Base-by-base conservation (phyloP, 768 basidiomycete genomes). In the Lentinula lateritia region DNA sequence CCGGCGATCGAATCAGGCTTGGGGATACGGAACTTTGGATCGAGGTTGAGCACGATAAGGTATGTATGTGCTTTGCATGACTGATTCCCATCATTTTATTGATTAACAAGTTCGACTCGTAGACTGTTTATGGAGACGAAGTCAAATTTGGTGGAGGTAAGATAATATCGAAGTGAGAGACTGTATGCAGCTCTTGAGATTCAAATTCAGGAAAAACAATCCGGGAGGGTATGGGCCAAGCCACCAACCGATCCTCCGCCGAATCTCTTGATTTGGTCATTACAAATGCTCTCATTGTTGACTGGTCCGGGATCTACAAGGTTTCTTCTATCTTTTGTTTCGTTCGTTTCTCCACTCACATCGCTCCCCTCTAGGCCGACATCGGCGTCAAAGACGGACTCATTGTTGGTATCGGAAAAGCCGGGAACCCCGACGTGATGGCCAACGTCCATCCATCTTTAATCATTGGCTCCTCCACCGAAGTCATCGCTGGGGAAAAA, bases 221-320 rank as follows among this genome's bases (percentile, higher is more conserved):
- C 56, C 88, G 96, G 23, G 97, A 98, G 68, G 97, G 97, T 5
- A 96, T 97, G 91, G 97, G 95, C 7, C 95, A 98, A 71, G 88
- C 88, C 0, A 91, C 90, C 1, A 85, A 90, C 64, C 76, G 86
- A 12, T 78, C 83, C 0, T 83, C 90, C 8, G 65, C 68, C 0
- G 87, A 92, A 52, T 81, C 87, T 0, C 82, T 98, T 50, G 96
- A 99, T 70, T 82, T 97, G 23, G 88, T 98, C 61, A 94, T 99
- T 71, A 98, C 94, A 45, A 98, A 97, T 69, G 94, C 92, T 2
- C 79, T 99, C 55, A 89, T 99, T 64, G 75, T 99, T 42, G 95
- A 99, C 71, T 98, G 93, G 92, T 86, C 85, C 35, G 94, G 95
- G 2, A 97, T 98, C 62, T 92, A 90, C 84, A 98, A 98, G 83